Percentiles rank a stretch among this genome's conserved stretches.
Evolutionary conservation across 139 green algal genomes (phyloP).

Genomic region (Spirogloea muscicola): DNA sequence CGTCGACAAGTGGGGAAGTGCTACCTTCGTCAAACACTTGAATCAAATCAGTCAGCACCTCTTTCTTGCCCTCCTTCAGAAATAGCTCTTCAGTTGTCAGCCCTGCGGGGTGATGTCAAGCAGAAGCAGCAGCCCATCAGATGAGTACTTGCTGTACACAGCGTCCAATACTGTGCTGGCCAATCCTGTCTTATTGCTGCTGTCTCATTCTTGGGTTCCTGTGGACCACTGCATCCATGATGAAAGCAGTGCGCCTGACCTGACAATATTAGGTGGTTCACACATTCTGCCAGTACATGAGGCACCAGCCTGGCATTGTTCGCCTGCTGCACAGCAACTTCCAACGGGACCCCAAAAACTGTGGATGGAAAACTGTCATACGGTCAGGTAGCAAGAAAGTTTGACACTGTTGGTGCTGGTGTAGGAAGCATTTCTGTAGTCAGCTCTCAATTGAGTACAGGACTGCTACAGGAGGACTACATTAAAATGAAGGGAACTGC

Average conservation of each 20-base stretch:
- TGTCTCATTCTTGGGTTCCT: too few species aligned
- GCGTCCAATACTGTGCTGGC: too few species aligned
- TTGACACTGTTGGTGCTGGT: too few species aligned
- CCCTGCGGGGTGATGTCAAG: too few species aligned
- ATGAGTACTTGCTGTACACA: too few species aligned
- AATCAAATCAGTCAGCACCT: slow-evolving; percentile 21
- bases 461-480: not conserved
- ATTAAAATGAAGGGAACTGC: not conserved
- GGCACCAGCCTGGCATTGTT: not conserved
- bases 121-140: too few species aligned
- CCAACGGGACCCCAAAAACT: slow-evolving; percentile 23
- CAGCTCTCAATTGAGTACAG: too few species aligned
- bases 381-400: not conserved
- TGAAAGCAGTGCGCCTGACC: too few species aligned
- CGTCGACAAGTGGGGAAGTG: not conserved
- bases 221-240: too few species aligned
- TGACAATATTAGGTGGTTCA: not conserved
- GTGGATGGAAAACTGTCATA: not conserved
- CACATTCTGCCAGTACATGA: not conserved
- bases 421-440: too few species aligned
- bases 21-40: slow-evolving; percentile 22
- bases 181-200: too few species aligned
- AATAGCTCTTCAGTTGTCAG: slow-evolving; percentile 30
- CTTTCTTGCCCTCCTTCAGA: slow-evolving; percentile 6
- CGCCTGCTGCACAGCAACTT: not conserved